phyloP scores from a whole-genome alignment of 2,329 filamentous ascomycete genomes.

The Neonectria hederae region DNA sequence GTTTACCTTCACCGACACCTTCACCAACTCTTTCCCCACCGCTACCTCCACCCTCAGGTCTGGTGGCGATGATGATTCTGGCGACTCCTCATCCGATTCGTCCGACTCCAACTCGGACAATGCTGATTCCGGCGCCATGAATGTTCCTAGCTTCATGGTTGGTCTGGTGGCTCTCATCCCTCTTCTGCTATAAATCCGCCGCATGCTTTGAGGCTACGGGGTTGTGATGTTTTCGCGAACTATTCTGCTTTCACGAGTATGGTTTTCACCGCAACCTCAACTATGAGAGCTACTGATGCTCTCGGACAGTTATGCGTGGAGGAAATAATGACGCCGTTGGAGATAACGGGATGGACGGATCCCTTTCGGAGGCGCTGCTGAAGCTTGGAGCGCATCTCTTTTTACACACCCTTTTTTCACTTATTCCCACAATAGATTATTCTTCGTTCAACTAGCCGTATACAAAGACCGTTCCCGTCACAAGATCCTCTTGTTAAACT shows the following conservation, averaged over 20 bases:
- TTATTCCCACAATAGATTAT: neutral
- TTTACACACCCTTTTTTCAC: neutral
- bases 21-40: neutral
- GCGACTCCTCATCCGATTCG: neutral
- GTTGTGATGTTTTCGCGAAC: neutral
- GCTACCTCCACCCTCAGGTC: neutral
- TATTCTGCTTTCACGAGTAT: neutral
- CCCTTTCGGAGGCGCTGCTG: neutral
- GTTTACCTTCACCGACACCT: neutral
- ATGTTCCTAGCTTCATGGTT: constrained; percentile 34
- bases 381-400: neutral
- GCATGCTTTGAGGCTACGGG: neutral
- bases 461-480: neutral
- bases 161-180: constrained; percentile 39
- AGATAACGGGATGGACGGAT: neutral
- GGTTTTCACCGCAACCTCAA: neutral
- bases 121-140: constrained; percentile 28
- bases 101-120: neutral
- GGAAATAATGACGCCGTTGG: neutral
- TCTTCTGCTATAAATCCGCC: constrained; percentile 36
- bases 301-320: neutral
- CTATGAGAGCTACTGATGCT: neutral
- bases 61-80: neutral
- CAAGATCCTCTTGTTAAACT: neutral
- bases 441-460: neutral